These are phyloP conservation scores for Pichia cephalocereana DNA, from an alignment of 805 yeast genomes.

Conservation along the genomic window DNA sequence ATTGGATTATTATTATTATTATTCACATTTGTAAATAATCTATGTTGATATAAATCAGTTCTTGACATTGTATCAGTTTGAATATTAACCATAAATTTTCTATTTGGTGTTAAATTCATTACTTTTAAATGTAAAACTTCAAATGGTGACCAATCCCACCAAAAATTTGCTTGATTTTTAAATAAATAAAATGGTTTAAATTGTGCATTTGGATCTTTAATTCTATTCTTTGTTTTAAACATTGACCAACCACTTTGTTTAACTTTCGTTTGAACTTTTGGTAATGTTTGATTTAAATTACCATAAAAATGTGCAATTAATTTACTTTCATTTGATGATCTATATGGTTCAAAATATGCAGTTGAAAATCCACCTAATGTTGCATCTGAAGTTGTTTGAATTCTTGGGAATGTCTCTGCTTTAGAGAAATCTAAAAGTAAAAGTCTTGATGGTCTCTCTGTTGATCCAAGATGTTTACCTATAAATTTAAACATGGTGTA, in stretches of 20 bases:
- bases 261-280: slow-evolving; percentile 51
- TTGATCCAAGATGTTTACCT: slow-evolving; percentile 1
- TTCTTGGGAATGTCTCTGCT: slow-evolving; percentile 37
- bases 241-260: slow-evolving; percentile 65
- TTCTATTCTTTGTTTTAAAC: slow-evolving; percentile 69
- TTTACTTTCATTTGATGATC: slow-evolving; percentile 28
- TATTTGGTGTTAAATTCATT: slow-evolving; percentile 44
- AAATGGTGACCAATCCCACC: slow-evolving; percentile 66
- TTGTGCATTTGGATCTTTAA: slow-evolving; percentile 31
- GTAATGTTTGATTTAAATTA: slow-evolving; percentile 56
- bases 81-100: slow-evolving; percentile 70
- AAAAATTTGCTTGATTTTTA: slow-evolving; percentile 29
- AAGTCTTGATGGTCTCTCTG: slow-evolving; percentile 12
- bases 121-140: slow-evolving; percentile 59
- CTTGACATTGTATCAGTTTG: slow-evolving; percentile 74
- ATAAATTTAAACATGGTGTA: slow-evolving; percentile 5
- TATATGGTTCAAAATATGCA: slow-evolving; percentile 33
- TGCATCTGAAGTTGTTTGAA: slow-evolving; percentile 59
- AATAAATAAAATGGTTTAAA: slow-evolving; percentile 32
- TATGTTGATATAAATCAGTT: slow-evolving; percentile 75
- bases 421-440: slow-evolving; percentile 51
- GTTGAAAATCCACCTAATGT: slow-evolving; percentile 76
- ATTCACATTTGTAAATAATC: slow-evolving; percentile 52
- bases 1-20: slow-evolving; percentile 25
- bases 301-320: slow-evolving; percentile 62